Percentiles rank a stretch among this genome's conserved stretches.
phyloP scores from a whole-genome alignment of 2,329 filamentous ascomycete genomes.

The Trichoderma pleuroti region DNA sequence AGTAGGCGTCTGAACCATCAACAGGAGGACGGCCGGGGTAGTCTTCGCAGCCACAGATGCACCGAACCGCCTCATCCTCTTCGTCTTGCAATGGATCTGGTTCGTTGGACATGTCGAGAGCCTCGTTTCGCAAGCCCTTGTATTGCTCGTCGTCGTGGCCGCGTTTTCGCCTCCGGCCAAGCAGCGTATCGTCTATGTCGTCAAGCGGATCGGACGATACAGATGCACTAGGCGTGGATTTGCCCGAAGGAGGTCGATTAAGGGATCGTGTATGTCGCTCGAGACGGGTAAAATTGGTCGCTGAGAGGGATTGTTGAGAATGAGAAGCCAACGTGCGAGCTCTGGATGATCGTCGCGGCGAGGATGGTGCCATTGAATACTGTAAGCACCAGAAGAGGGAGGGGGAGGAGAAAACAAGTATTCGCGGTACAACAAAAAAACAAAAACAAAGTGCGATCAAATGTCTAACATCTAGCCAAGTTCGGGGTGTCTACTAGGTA shows the following conservation, averaged over 20 bases:
- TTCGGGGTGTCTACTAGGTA: background rate
- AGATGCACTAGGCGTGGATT: slow-evolving; percentile 70
- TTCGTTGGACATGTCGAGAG: slow-evolving; percentile 56
- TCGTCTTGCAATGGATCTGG: slow-evolving; percentile 67
- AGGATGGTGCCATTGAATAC: slow-evolving; percentile 56
- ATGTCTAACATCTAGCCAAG: slow-evolving; percentile 8
- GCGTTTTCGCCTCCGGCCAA: slow-evolving; percentile 76
- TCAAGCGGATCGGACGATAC: slow-evolving; percentile 67
- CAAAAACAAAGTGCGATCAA: background rate
- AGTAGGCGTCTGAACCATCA: slow-evolving; percentile 55
- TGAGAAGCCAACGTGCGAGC: slow-evolving; percentile 75
- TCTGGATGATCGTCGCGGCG: slow-evolving; percentile 86
- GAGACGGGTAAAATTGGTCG: slow-evolving; percentile 69
- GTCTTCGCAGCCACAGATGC: slow-evolving; percentile 90
- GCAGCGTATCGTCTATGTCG: slow-evolving; percentile 66
- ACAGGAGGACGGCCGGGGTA: slow-evolving; percentile 79
- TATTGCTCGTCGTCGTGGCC: slow-evolving; percentile 61
- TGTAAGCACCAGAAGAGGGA: slow-evolving; percentile 13
- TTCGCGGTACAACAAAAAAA: background rate
- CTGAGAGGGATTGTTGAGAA: slow-evolving; percentile 75
- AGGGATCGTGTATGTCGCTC: slow-evolving; percentile 72
- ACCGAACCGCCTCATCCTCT: slow-evolving; percentile 92
- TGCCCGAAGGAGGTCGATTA: slow-evolving; percentile 70
- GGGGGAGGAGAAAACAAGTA: slow-evolving; percentile 17
- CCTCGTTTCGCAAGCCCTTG: slow-evolving; percentile 41